Conservation (phyloP, 2,329 filamentous ascomycete species). For the Pseudopyricularia cyperi region DNA sequence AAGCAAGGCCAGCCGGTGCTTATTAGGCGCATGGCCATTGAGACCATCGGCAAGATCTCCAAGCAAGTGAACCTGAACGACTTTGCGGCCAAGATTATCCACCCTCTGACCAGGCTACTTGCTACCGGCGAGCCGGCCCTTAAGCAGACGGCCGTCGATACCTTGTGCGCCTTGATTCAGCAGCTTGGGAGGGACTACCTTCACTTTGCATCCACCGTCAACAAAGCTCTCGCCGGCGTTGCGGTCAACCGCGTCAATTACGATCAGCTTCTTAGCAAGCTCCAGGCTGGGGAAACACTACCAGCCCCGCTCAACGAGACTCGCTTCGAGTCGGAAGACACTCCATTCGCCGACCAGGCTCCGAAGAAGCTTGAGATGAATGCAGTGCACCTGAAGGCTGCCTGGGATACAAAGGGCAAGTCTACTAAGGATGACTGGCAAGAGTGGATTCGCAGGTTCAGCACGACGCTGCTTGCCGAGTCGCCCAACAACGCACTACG, state of each 20-base stretch:
- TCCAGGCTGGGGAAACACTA: conserved; percentile 89
- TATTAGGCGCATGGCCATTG: conserved; percentile 79
- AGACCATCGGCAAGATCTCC: conserved; percentile 87
- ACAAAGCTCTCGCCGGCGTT: conserved; percentile 68
- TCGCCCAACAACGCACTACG: conserved; percentile 91
- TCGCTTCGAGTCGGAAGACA: conserved; percentile 45
- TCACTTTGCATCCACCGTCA: conserved; percentile 87
- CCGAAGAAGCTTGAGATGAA: conserved; percentile 96
- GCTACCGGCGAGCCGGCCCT: conserved; percentile 59
- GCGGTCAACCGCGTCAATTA: conserved; percentile 87
- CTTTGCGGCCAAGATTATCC: conserved; percentile 91
- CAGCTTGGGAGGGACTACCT: conserved; percentile 92
- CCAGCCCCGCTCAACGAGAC: conserved; percentile 70
- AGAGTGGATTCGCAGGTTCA: conserved; percentile 95
- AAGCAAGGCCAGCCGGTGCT: conserved; percentile 68
- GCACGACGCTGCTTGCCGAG: conserved; percentile 85
- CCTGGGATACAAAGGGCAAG: conserved; percentile 94
- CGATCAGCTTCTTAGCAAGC: conserved; percentile 78
- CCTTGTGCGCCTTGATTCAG: conserved; percentile 86
- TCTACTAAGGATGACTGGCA: conserved; percentile 99
- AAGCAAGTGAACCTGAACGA: conserved; percentile 95
- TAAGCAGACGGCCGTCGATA: conserved; percentile 77
- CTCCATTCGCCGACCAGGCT: conserved; percentile 67
- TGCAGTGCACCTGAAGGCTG: conserved; percentile 88
- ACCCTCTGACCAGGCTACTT: conserved; percentile 76